phyloP scores from a whole-genome alignment of 331 rosid genomes.

The Dryas integrifolia region DNA sequence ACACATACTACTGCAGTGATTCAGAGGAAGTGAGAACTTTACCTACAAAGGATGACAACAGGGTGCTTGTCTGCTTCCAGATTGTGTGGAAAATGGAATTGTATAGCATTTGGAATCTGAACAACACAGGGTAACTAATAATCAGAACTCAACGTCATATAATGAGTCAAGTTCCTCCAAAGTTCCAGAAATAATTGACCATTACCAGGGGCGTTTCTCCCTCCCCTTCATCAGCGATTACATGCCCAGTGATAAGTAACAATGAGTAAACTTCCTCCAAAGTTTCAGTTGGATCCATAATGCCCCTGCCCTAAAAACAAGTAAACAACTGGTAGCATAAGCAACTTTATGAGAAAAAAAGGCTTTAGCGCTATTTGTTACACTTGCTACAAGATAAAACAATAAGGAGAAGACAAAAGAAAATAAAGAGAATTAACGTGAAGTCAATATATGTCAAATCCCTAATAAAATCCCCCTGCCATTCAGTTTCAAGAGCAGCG shows the following conservation, averaged over 20 bases:
- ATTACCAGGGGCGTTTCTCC: conserved; percentile 92
- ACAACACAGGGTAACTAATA: conserved; percentile 23
- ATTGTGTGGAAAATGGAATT: conserved; percentile 53
- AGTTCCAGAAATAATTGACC: conserved; percentile 3
- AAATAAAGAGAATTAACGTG: neutral
- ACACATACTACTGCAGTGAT: neutral
- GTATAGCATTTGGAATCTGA: conserved; percentile 84
- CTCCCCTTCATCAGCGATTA: conserved; percentile 92
- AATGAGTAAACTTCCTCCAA: conserved; percentile 92
- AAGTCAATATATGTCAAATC: neutral
- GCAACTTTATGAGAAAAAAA: conserved; percentile 9
- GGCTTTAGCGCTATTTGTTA: neutral
- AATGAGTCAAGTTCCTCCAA: no score
- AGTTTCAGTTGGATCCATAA: conserved; percentile 71
- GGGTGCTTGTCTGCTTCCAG: conserved; percentile 80
- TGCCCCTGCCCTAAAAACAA: conserved; percentile 76
- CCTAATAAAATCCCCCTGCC: neutral
- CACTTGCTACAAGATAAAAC: neutral
- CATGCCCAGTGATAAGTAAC: conserved; percentile 82
- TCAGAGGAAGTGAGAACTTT: conserved; percentile 23
- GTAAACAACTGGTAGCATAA: conserved; percentile 36
- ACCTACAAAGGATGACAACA: conserved; percentile 78
- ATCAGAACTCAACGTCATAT: neutral
- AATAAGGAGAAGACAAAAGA: conserved; percentile 5
- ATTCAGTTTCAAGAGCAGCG: neutral